Percentiles rank a stretch among this genome's conserved stretches.
These are phyloP conservation scores for Blastobotrys muscicola DNA, from an alignment of 805 yeast genomes.

Conservation along the genomic window DNA sequence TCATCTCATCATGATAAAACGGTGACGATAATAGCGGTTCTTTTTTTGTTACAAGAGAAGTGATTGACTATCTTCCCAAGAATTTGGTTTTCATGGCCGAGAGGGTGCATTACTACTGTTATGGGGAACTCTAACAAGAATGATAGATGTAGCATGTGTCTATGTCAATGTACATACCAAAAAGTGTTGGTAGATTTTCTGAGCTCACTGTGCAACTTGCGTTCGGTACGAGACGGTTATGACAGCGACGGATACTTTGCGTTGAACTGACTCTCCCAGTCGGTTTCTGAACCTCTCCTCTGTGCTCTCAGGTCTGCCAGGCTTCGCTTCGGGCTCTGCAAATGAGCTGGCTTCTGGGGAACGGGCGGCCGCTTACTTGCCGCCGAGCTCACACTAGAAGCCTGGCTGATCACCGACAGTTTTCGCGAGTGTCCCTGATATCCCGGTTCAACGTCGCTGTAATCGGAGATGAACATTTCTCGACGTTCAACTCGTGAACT, in stretches of 20 bases:
- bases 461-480: slow-evolving; percentile 6
- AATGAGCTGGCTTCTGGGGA: slow-evolving; percentile 20
- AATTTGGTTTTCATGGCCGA: too few relatives aligned
- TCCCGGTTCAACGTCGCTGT: neutral
- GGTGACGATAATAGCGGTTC: neutral
- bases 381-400: slow-evolving; percentile 9
- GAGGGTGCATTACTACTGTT: too few relatives aligned
- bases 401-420: slow-evolving; percentile 5
- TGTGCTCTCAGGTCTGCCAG: slow-evolving; percentile 1
- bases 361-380: slow-evolving; percentile 11
- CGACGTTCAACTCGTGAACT: neutral
- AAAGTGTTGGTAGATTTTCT: too few relatives aligned
- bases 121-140: too few relatives aligned
- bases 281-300: slow-evolving; percentile 1
- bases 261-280: slow-evolving; percentile 21
- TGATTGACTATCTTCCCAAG: neutral
- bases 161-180: too few relatives aligned
- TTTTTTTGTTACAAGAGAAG: neutral
- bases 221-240: too few relatives aligned
- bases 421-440: slow-evolving; percentile 8
- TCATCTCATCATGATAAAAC: too few relatives aligned
- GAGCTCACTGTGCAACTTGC: too few relatives aligned
- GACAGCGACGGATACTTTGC: slow-evolving; percentile 16
- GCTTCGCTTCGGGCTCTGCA: slow-evolving; percentile 17
- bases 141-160: too few relatives aligned